Conservation (phyloP, 352 stramenopile species). For the Thalassiosira oceanica region DNA sequence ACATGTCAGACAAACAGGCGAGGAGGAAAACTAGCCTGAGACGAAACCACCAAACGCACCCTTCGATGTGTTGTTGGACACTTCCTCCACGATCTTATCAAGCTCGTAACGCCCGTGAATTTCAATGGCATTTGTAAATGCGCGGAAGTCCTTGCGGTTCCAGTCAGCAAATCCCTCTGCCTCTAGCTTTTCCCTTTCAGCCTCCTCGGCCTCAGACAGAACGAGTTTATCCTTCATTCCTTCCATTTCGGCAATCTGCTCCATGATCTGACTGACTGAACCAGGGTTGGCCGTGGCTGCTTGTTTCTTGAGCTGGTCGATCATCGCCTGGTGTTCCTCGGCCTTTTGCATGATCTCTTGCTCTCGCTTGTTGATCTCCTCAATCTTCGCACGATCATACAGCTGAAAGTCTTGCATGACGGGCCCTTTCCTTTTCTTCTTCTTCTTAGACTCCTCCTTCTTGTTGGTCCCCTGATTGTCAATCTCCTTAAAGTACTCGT, state of each 20-base stretch:
- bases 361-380: constrained; percentile 81
- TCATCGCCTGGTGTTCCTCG: constrained; percentile 84
- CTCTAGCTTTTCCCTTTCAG: constrained; percentile 76
- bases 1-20: no score
- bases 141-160: constrained; percentile 76
- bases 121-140: constrained; percentile 86
- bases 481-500: constrained; percentile 64
- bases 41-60: no score
- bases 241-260: constrained; percentile 84
- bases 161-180: constrained; percentile 94
- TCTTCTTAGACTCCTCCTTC: constrained; percentile 57
- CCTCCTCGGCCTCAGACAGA: constrained; percentile 79
- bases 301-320: constrained; percentile 72
- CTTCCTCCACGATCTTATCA: constrained; percentile 87
- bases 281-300: constrained; percentile 34
- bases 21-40: no score
- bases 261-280: constrained; percentile 72
- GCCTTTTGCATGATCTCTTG: constrained; percentile 81
- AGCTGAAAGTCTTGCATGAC: constrained; percentile 95
- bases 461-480: constrained; percentile 52
- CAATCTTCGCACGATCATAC: constrained; percentile 88
- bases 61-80: constrained; percentile 88
- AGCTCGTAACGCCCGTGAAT: constrained; percentile 91
- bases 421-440: constrained; percentile 84
- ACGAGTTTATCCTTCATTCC: constrained; percentile 65